Conservation (phyloP, 495 filamentous ascomycete genomes). For the Amphirosellinia nigrospora region DNA sequence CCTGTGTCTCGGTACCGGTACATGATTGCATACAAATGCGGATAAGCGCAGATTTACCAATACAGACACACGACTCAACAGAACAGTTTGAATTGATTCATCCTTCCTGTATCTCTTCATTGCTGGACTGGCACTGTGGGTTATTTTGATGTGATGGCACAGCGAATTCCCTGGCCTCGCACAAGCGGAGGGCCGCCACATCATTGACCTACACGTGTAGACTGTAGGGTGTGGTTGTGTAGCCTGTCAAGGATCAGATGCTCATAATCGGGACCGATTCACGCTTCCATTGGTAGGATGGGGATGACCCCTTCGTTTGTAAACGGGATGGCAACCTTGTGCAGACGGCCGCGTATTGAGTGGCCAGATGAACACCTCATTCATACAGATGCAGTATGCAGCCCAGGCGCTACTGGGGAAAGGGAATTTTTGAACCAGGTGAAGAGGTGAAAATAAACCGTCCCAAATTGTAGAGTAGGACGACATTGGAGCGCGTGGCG, state of each 20-base stretch:
- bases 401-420: conserved; percentile 5
- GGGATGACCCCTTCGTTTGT: not conserved
- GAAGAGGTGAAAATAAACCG: not conserved
- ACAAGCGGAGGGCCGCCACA: not conserved
- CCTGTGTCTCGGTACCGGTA: not conserved
- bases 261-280: not conserved
- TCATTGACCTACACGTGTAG: not conserved
- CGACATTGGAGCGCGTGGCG: not conserved
- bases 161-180: not conserved
- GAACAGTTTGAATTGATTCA: not conserved
- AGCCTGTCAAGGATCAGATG: conserved; percentile 11
- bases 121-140: not conserved
- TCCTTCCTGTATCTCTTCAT: not conserved
- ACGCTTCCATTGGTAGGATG: conserved; percentile 1
- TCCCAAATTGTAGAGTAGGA: not conserved
- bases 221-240: not conserved
- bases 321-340: not conserved
- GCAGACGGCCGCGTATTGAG: conserved; percentile 1
- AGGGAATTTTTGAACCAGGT: conserved; percentile 11
- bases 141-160: conserved; percentile 12
- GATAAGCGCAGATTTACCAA: not conserved
- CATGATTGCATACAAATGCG: not conserved
- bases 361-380: not conserved
- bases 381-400: conserved; percentile 4
- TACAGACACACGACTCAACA: not conserved